phyloP scores from a whole-genome alignment of 2,329 filamentous ascomycete genomes.

The Fonsecaea nubica region DNA sequence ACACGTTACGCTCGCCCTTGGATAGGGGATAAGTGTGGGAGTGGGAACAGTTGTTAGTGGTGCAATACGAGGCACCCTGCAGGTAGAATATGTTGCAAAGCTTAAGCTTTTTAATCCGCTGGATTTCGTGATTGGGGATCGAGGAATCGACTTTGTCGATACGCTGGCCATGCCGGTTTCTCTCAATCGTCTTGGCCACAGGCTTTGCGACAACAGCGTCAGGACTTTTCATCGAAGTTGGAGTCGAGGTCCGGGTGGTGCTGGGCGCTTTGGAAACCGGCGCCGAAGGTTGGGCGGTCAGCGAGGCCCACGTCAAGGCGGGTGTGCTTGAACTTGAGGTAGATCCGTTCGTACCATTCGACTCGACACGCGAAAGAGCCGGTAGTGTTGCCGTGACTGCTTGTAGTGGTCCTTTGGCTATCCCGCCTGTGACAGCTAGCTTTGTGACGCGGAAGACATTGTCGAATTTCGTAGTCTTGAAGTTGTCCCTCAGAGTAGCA shows the following conservation, averaged over 20 bases:
- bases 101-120: conserved; percentile 67
- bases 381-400: conserved; percentile 43
- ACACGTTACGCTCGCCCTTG: conserved; percentile 59
- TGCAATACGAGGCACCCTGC: conserved; percentile 59
- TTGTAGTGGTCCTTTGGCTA: conserved; percentile 33
- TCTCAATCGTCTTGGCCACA: conserved; percentile 53
- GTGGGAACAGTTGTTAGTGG: conserved; percentile 64
- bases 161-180: conserved; percentile 66
- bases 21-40: conserved; percentile 60
- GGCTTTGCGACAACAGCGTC: conserved; percentile 49
- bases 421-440: conserved; percentile 37
- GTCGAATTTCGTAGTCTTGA: conserved; percentile 58
- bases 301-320: conserved; percentile 45
- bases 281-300: conserved; percentile 41
- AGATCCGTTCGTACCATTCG: conserved; percentile 50
- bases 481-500: conserved; percentile 54
- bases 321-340: conserved; percentile 44
- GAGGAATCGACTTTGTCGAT: conserved; percentile 60
- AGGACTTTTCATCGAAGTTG: conserved; percentile 49
- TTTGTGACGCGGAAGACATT: conserved; percentile 58
- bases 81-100: conserved; percentile 69
- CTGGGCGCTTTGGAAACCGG: conserved; percentile 33
- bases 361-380: conserved; percentile 45
- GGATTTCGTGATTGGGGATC: conserved; percentile 62
- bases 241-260: conserved; percentile 38